A percentile compares a stretch with the other conserved stretches of the same genome.
Evolutionary conservation across 164 flowering plant genomes (phyloP).

Genomic region (Vitis vinifera): DNA sequence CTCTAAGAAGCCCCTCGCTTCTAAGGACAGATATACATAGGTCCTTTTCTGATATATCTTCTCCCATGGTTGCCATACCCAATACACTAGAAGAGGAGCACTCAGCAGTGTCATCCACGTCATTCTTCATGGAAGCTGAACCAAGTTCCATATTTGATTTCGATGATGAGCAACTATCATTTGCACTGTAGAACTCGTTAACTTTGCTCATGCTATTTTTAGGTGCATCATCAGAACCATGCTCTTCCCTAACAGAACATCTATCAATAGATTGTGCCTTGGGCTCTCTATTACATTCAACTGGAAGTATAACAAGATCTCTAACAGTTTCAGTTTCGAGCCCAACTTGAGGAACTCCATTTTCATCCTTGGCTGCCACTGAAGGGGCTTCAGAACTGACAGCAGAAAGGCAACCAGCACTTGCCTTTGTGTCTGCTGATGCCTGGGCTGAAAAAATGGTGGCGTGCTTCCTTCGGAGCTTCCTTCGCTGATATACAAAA

Average conservation of each 20-base stretch:
- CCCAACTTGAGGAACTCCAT: slow-evolving; percentile 15
- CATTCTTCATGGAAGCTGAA: slow-evolving; percentile 39
- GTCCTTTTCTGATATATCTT: slow-evolving; percentile 44
- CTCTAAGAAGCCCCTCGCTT: slow-evolving; percentile 43
- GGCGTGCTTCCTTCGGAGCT: slow-evolving; percentile 25
- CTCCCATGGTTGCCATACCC: slow-evolving; percentile 19
- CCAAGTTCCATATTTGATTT: slow-evolving; percentile 54
- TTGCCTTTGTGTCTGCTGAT: slow-evolving; percentile 26
- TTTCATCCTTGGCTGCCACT: slow-evolving; percentile 15
- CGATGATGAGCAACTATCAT: slow-evolving; percentile 76
- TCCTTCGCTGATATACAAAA: slow-evolving; percentile 60
- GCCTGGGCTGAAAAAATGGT: slow-evolving; percentile 11
- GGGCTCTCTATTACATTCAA: slow-evolving; percentile 14
- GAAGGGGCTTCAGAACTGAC: slow-evolving; percentile 34
- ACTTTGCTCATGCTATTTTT: slow-evolving; percentile 16
- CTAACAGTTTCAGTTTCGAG: slow-evolving; percentile 16
- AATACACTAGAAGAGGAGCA: slow-evolving; percentile 71
- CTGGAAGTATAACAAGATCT: slow-evolving; percentile 20
- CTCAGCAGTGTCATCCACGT: slow-evolving; percentile 53
- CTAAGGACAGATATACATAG: slow-evolving; percentile 47
- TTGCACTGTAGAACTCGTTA: slow-evolving; percentile 34
- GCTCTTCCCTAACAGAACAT: slow-evolving; percentile 22
- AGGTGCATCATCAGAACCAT: slow-evolving; percentile 23
- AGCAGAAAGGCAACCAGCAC: slow-evolving; percentile 29
- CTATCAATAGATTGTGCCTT: slow-evolving; percentile 19